Base-by-base conservation (phyloP, 2,329 filamentous ascomycete species). In the Epichloe bromicola region DNA sequence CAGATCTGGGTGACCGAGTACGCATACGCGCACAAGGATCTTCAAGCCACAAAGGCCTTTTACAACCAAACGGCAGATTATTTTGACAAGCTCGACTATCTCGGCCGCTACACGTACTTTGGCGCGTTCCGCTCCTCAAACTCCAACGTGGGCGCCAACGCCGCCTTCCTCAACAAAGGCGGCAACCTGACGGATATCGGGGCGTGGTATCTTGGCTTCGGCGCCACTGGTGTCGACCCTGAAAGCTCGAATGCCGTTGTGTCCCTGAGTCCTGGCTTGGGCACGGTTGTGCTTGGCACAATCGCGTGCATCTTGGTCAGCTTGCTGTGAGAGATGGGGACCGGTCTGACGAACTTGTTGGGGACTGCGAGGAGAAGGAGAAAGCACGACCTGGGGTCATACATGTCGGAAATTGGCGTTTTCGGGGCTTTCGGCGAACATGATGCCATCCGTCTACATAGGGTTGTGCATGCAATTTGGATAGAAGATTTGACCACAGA, bases 1-100 rank as follows among this genome's bases (percentile, higher is more conserved):
- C 73, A 76, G 3, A 78, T 90, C 54, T 91, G 86, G 87, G 72
- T 91, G 11, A 91, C 87, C 26, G 87, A 93, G 66, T 89, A 84
- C 63, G 86, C 83, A 38, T 74, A 75, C 50, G 69, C 79, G 51
- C 65, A 83, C 54, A 71, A 78, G 58, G 69, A 74, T 26, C 72
- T 88, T 15, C 53, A 63, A 1, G 66, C 72, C 0, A 83, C 82
- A 0, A 77, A 88, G 61, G 57, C 62, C 0, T 88, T 86, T 62
- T 89, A 79, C 69, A 88, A 88, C 59, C 72, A 71, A 59, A 81
- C 77, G 3, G 65, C 76, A 49, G 73, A 79, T 43, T 88, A 81
- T 64, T 78, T 91, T 54, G 86, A 91, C 50, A 61, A 59, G 44
- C 57, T 63, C 30, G 55, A 62, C 39, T 81, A 75, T 50, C 72